phyloP scores from a whole-genome alignment of 305 asterid species.

The Fraxinus baroniana region DNA sequence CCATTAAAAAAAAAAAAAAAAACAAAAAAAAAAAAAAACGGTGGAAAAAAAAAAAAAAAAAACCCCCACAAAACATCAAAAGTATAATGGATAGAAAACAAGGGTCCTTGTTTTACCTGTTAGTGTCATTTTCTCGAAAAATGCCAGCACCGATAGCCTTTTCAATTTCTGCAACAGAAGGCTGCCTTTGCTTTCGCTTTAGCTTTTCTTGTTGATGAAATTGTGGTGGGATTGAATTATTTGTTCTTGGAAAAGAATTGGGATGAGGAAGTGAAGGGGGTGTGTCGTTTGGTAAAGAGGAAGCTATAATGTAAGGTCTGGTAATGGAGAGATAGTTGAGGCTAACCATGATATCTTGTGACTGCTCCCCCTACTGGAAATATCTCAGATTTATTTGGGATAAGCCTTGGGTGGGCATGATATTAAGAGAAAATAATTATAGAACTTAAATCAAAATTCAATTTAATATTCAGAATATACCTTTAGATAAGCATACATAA shows the following conservation, averaged over 20 bases:
- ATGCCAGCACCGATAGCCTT: conserved; percentile 80
- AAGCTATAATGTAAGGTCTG: conserved; percentile 39
- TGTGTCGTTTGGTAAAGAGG: conserved; percentile 35
- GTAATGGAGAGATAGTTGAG: conserved; percentile 39
- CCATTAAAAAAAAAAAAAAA: not conserved
- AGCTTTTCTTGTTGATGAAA: conserved; percentile 20
- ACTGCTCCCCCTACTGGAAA: not conserved
- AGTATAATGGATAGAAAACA: not conserved
- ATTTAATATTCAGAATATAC: not conserved
- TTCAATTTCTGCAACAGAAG: conserved; percentile 62
- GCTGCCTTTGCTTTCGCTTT: conserved; percentile 35
- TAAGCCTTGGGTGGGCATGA: not conserved
- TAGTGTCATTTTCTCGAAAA: conserved; percentile 54
- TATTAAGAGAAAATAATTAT: too few relatives aligned
- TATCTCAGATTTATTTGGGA: not conserved
- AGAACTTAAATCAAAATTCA: not conserved
- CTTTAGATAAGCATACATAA: not conserved
- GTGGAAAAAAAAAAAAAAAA: not conserved
- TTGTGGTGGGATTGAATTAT: conserved; percentile 13
- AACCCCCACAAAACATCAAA: not conserved
- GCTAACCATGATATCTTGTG: conserved; percentile 36
- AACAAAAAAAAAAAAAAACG: too few relatives aligned
- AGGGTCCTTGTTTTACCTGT: conserved; percentile 34
- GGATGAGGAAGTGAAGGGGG: conserved; percentile 31
- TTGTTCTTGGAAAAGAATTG: conserved; percentile 17